Percentiles rank a stretch among this genome's conserved stretches.
These are phyloP conservation scores for Solanum hybrid DNA, from an alignment of 305 asterid genomes.

Conservation along the genomic window DNA sequence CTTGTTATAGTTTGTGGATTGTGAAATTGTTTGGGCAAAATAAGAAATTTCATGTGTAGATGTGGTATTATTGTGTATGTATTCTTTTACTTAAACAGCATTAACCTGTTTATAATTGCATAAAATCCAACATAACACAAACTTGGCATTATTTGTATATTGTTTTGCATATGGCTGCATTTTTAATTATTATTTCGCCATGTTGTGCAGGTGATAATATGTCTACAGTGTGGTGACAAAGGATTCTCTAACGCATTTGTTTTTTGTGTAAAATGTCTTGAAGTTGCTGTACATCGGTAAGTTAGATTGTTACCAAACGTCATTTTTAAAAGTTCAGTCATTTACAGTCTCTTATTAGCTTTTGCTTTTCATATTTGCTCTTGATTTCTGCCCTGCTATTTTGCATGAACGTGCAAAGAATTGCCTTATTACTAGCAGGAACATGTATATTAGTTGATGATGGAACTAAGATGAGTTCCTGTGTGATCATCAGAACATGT, in stretches of 20 bases:
- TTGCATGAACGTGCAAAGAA: not conserved
- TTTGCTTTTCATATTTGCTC: not conserved
- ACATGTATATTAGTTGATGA: not conserved
- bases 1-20: not conserved
- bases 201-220: conserved; percentile 35
- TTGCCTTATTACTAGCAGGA: not conserved
- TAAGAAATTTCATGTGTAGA: not conserved
- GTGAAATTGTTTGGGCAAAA: not conserved
- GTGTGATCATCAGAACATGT: not conserved
- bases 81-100: not conserved
- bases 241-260: conserved; percentile 51
- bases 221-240: conserved; percentile 43
- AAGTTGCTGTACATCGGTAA: conserved; percentile 64
- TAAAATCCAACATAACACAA: not conserved
- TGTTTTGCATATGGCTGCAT: not conserved
- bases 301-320: not conserved
- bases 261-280: conserved; percentile 47
- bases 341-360: not conserved
- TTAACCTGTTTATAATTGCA: not conserved
- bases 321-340: not conserved
- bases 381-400: not conserved
- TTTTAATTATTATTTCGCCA: not conserved
- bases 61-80: not conserved
- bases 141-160: not conserved
- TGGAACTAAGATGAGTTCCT: not conserved